A percentile compares a stretch with the other conserved stretches of the same genome.
These are phyloP conservation scores for Colletotrichum somersetense DNA, from an alignment of 2,329 filamentous ascomycete genomes.

Conservation along the genomic window DNA sequence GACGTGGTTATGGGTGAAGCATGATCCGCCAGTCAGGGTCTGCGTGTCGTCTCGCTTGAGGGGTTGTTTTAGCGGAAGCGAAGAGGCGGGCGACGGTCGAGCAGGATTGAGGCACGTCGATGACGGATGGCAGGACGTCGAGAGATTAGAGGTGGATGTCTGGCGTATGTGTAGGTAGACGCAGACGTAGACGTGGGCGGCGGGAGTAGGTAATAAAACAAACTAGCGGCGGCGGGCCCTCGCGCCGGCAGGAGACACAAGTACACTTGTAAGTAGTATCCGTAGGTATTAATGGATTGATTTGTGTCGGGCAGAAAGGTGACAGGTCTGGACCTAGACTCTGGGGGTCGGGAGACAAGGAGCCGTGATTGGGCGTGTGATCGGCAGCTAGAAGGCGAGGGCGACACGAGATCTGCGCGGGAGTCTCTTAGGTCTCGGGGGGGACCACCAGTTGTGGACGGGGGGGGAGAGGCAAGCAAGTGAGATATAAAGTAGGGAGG, in stretches of 20 bases:
- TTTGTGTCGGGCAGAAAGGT: slow-evolving; percentile 15
- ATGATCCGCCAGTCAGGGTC: slow-evolving; percentile 38
- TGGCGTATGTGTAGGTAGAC: background rate
- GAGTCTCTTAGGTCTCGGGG: slow-evolving; percentile 17
- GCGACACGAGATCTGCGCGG: slow-evolving; percentile 34
- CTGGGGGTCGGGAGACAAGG: slow-evolving; percentile 17
- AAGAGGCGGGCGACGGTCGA: background rate
- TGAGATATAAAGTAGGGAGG: slow-evolving; percentile 24
- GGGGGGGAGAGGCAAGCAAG: slow-evolving; percentile 15
- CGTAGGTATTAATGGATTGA: background rate
- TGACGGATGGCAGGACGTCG: background rate
- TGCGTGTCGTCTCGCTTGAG: slow-evolving; percentile 13
- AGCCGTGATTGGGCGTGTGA: slow-evolving; percentile 35
- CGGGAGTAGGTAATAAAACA: slow-evolving; percentile 2
- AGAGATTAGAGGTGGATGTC: background rate
- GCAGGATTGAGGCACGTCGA: background rate
- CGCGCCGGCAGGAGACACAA: background rate
- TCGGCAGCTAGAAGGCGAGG: slow-evolving; percentile 31
- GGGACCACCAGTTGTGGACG: slow-evolving; percentile 12
- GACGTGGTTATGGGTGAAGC: slow-evolving; percentile 35
- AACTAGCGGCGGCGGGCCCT: slow-evolving; percentile 11
- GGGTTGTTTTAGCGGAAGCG: slow-evolving; percentile 5
- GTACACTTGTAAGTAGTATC: no score
- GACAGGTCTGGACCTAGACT: background rate
- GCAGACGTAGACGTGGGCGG: slow-evolving; percentile 10